Evolutionary conservation across 1,139 yeast species (phyloP).

Genomic region (Scheffersomyces quercinus): DNA sequence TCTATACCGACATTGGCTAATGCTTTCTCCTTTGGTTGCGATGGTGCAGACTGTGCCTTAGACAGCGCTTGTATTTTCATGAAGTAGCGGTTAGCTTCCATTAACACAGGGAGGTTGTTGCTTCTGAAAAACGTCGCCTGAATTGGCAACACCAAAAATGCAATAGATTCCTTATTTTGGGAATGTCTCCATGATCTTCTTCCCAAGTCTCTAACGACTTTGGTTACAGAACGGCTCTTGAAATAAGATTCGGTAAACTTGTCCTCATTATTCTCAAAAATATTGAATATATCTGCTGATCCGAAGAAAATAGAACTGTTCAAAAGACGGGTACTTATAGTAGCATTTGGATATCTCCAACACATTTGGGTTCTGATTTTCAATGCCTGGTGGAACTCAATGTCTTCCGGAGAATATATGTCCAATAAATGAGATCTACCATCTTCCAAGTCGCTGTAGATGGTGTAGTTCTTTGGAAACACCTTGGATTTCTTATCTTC

Average conservation of each 20-base stretch:
- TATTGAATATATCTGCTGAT: conserved; percentile 48
- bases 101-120: conserved; percentile 75
- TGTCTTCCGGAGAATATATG: conserved; percentile 63
- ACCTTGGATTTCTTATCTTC: conserved; percentile 68
- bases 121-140: conserved; percentile 72
- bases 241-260: conserved; percentile 42
- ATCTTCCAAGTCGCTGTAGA: conserved; percentile 55
- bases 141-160: conserved; percentile 63
- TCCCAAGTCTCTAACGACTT: conserved; percentile 81
- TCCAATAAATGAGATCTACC: conserved; percentile 64
- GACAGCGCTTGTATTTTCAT: conserved; percentile 53
- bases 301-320: conserved; percentile 84
- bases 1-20: conserved; percentile 86
- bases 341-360: conserved; percentile 82
- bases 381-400: conserved; percentile 67
- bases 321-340: conserved; percentile 72
- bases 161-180: conserved; percentile 56
- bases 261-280: conserved; percentile 30
- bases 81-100: conserved; percentile 87
- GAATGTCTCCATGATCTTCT: conserved; percentile 91
- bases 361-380: conserved; percentile 82
- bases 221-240: conserved; percentile 54
- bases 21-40: conserved; percentile 52
- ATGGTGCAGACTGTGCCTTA: conserved; percentile 38
- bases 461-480: conserved; percentile 50